Evolutionary conservation across 2,329 filamentous ascomycete species (phyloP).

Genomic region (Fusarium compactum): DNA sequence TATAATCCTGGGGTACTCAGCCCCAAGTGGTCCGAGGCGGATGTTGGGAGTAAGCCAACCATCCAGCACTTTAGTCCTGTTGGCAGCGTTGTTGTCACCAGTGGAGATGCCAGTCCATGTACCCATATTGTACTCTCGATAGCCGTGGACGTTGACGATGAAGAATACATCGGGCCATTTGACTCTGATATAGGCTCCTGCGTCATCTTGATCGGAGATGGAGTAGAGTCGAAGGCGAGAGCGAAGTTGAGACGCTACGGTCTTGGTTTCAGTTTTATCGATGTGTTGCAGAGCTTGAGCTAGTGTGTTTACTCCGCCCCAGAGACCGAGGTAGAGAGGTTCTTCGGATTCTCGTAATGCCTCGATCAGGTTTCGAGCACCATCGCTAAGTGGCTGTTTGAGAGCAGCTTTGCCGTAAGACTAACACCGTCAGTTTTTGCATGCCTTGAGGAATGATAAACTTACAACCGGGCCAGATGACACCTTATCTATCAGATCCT

Average conservation of each 20-base stretch:
- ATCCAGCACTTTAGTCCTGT: conserved; percentile 3
- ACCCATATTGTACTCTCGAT: neutral
- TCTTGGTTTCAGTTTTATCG: neutral
- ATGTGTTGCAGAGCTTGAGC: conserved; percentile 11
- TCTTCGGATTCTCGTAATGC: conserved; percentile 6
- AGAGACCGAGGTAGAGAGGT: conserved; percentile 1
- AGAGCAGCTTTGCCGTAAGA: conserved; percentile 16
- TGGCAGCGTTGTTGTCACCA: neutral
- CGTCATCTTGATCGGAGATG: conserved; percentile 24
- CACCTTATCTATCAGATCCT: neutral
- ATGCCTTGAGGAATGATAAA: fast-evolving
- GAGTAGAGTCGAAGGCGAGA: conserved; percentile 16
- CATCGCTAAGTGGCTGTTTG: conserved; percentile 2
- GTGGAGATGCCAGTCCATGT: conserved; percentile 14
- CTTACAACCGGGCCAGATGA: conserved; percentile 8
- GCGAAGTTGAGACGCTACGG: neutral
- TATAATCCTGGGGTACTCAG: neutral
- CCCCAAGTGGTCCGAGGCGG: neutral
- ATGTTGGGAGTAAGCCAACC: conserved; percentile 14
- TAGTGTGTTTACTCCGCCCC: conserved; percentile 14
- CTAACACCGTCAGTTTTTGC: neutral
- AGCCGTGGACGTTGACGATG: conserved; percentile 13
- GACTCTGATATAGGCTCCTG: conserved; percentile 1
- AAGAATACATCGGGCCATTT: conserved; percentile 17
- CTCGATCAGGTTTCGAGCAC: neutral